Evolutionary conservation across 2,329 filamentous ascomycete genomes (phyloP), one percentile per base, ranked within the genome.

Genomic region (Cladosporium sp.): DNA sequence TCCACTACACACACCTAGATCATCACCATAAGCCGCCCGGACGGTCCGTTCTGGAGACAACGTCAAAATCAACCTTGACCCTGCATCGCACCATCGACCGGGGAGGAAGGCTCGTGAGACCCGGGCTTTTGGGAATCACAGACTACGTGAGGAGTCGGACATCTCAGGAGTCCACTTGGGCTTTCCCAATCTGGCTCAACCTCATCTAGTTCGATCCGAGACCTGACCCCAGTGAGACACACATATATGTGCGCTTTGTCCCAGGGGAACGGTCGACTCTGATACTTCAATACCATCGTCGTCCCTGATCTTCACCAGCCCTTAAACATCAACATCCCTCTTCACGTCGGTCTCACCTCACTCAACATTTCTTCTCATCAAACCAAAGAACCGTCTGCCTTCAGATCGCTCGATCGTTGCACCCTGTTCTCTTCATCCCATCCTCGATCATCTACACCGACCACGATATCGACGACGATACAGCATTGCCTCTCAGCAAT

Each of bases 241-340:
- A 50, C 47, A 54, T 54, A 54, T 54, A 54, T 54, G 51, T 54
- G 51, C 24, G 51, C 51, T 22, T 35, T 25, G 51, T 54, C 51
- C 51, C 51, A 54, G 51, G 51, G 51, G 51, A 54, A 45, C 51
- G 51, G 51, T 35, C n/a, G 37, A 44, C 51, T 28, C 45, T 35
- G 51, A 54, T 44, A 54, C 51, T 54, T 54, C 51, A 54, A 45
- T 39, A 45, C 37, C 51, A 54, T 6, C 51, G 19, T 15, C 25
- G 51, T 54, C 51, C 51, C 51, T 54, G 51, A 54, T 54, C 51
- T 54, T 54, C 51, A 54, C 40, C 51, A 54, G 28, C 51, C 51
- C 40, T 54, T 28, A 54, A 32, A 45, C 42, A 45, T 54, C 40
- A 54, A 44, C 51, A 25, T 54, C 51, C 51, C 51, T 54, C 51